Conservation (phyloP, 2,329 filamentous ascomycete genomes). For the Colletotrichum sp. region DNA sequence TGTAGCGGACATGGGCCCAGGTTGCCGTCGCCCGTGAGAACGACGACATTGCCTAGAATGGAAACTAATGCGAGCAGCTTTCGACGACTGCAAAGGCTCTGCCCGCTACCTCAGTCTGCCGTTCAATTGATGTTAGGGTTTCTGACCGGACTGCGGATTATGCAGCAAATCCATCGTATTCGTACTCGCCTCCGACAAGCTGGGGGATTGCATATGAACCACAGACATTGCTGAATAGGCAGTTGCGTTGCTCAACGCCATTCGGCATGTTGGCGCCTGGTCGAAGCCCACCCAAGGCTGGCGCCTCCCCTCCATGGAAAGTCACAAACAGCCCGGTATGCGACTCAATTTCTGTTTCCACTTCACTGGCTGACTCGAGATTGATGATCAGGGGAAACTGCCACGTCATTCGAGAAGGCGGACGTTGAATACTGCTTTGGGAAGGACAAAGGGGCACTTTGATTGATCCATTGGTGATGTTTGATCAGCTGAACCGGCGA, state of each 20-base stretch:
- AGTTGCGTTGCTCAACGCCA: background rate
- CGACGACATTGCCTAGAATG: background rate
- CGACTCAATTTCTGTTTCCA: background rate
- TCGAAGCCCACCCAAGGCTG: background rate
- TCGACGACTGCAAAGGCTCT: background rate
- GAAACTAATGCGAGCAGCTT: background rate
- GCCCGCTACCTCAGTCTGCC: background rate
- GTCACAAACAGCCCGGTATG: background rate
- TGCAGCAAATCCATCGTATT: background rate
- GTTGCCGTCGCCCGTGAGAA: background rate
- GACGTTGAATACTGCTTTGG: background rate
- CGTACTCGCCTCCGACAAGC: background rate
- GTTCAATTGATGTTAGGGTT: background rate
- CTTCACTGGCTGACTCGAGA: background rate
- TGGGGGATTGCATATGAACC: background rate
- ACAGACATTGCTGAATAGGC: background rate
- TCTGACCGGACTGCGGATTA: background rate
- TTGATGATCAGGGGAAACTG: background rate
- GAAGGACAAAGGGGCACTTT: background rate
- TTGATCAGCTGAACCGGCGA: slow-evolving; percentile 5
- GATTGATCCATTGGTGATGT: background rate
- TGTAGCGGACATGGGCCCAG: background rate
- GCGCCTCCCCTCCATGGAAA: background rate
- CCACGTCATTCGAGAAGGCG: background rate
- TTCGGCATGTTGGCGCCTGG: background rate